phyloP scores from a whole-genome alignment of 139 green algal species.

The Micractinium sp. region DNA sequence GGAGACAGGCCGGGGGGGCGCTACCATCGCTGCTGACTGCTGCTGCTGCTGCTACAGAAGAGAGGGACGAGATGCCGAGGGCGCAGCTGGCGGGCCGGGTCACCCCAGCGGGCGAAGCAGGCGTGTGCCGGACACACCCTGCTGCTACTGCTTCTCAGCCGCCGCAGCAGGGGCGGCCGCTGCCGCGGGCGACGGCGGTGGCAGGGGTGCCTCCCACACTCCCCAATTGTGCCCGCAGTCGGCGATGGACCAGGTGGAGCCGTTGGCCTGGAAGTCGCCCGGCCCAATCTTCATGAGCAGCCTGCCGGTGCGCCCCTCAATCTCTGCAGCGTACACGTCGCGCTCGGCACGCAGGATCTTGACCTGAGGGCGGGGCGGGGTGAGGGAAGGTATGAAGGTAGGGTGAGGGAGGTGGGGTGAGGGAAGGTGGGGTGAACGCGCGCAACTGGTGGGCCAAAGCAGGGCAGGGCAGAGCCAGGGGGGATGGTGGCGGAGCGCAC shows the following conservation, averaged over 20 bases:
- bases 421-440: background rate
- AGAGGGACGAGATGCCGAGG: background rate
- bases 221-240: conserved; percentile 46
- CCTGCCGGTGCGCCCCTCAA: conserved; percentile 71
- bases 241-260: conserved; percentile 29
- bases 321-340: conserved; percentile 83
- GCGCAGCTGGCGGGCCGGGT: background rate
- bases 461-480: background rate
- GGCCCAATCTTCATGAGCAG: conserved; percentile 72
- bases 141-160: background rate
- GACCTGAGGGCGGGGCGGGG: conserved; percentile 35
- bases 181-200: background rate
- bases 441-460: no score
- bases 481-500: no score
- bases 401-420: background rate
- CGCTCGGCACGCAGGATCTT: conserved; percentile 65
- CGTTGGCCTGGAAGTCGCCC: conserved; percentile 67
- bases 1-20: background rate
- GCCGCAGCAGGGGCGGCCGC: background rate
- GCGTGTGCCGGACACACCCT: background rate
- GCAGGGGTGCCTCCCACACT: conserved; percentile 36
- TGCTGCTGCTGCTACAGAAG: background rate
- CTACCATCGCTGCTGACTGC: background rate
- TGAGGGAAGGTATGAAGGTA: background rate
- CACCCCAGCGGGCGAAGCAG: no score